Conservation (phyloP, 2,329 filamentous ascomycete genomes). For the Diplocarpon rosae region DNA sequence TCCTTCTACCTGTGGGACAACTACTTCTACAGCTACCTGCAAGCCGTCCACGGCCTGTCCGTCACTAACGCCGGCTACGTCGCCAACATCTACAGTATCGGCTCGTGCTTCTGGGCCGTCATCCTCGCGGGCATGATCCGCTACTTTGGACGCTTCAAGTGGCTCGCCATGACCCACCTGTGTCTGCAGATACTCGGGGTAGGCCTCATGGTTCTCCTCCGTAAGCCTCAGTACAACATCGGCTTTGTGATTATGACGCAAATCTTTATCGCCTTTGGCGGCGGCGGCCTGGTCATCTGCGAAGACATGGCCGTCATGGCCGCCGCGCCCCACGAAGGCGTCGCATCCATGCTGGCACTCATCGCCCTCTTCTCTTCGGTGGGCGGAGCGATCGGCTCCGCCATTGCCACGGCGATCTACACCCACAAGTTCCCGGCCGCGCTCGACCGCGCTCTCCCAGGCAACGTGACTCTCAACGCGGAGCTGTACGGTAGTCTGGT, state of each 20-base stretch:
- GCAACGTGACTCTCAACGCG: constrained; percentile 15
- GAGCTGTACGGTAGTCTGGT: constrained; percentile 39
- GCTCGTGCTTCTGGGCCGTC: constrained; percentile 35
- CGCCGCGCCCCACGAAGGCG: constrained; percentile 47
- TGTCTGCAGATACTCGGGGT: constrained; percentile 35
- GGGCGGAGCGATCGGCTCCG: constrained; percentile 47
- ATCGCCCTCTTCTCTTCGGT: constrained; percentile 49
- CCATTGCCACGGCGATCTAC: constrained; percentile 56
- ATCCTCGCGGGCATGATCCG: constrained; percentile 37
- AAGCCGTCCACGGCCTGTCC: constrained; percentile 40
- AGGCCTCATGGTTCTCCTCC: constrained; percentile 48
- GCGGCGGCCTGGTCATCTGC: constrained; percentile 45
- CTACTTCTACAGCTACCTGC: constrained; percentile 44
- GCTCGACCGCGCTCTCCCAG: constrained; percentile 34
- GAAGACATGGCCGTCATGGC: constrained; percentile 51
- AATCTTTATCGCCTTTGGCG: constrained; percentile 47
- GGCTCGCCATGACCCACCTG: constrained; percentile 15
- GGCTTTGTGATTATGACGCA: constrained; percentile 48
- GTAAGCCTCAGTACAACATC: constrained; percentile 38
- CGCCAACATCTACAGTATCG: constrained; percentile 38
- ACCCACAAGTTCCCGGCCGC: constrained; percentile 39
- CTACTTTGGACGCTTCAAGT: constrained; percentile 20
- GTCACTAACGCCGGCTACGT: constrained; percentile 41
- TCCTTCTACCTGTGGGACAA: constrained; percentile 41
- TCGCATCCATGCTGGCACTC: constrained; percentile 50